Percentiles rank a stretch among this genome's conserved stretches.
phyloP scores from a whole-genome alignment of 331 rosid species.

The Pyrus hybrid region DNA sequence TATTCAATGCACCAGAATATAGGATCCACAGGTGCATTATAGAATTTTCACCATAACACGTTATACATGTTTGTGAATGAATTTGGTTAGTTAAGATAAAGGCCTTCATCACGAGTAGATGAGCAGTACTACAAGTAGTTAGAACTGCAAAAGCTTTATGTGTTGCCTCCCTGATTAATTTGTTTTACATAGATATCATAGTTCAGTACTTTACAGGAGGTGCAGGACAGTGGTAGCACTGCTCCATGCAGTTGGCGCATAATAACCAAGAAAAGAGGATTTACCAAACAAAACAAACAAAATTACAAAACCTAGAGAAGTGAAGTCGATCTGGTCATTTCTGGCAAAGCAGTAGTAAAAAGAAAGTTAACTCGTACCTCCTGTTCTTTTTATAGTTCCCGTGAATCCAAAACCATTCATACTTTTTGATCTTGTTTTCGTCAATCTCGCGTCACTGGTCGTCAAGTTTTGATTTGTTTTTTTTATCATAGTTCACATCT shows the following conservation, averaged over 20 bases:
- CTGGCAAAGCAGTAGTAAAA: background rate
- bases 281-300: background rate
- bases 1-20: no score
- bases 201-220: background rate
- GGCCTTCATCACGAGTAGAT: background rate
- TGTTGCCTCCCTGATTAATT: background rate
- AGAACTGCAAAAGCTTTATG: background rate
- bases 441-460: background rate
- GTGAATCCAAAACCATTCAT: background rate
- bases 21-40: no score
- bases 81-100: background rate
- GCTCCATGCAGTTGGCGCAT: background rate
- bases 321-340: background rate
- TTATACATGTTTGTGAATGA: background rate
- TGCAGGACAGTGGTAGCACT: background rate
- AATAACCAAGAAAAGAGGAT: background rate
- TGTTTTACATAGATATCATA: background rate
- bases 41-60: no score
- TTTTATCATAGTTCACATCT: background rate
- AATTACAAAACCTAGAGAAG: background rate
- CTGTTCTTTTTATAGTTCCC: background rate
- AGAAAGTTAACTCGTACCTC: background rate
- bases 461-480: background rate
- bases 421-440: background rate
- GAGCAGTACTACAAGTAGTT: background rate